Evolutionary conservation across 2,329 filamentous ascomycete genomes (phyloP), one percentile per base, ranked within the genome.

Genomic region (Fusarium continuum): DNA sequence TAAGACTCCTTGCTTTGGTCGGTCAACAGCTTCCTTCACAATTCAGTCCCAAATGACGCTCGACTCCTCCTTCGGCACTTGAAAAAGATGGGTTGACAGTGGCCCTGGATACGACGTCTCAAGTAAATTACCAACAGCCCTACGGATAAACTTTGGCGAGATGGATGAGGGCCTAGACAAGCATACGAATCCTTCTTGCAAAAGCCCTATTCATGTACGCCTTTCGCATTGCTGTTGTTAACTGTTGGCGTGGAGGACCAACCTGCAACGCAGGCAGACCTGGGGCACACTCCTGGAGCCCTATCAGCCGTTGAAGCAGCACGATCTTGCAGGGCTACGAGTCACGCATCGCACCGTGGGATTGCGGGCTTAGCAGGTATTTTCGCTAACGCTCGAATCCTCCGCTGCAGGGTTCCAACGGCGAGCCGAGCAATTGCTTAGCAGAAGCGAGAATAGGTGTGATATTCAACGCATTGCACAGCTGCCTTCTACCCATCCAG

Each of bases 241-340:
- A 23, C n/a, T 11, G 13, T 52, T 52, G 54, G 40, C 10, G 6
- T 14, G 22, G 39, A 35, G 28, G 29, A 51, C 48, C 19, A 57
- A 34, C 43, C 29, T 40, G 55, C 54, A 58, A 64, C 40, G 61
- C 49, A 36, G 26, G 16, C 49, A 36, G 26, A 14, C 32, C 35
- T 26, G 61, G 16, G 61, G 61, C 61, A 51, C 61, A 57, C n/a
- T n/a, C n/a, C n/a, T n/a, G 61, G n/a, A 19, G 23, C 29, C 23
- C 20, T 63, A 43, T 55, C 61, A 44, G 35, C 25, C 23, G 13
- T 28, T 44, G 10, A 10, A 35, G 17, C 10, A 11, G 20, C 3
- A 31, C n/a, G 22, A 35, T 17, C 20, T 19, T 43, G n/a, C 17
- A 29, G 29, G 28, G 16, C 19, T 8, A 36, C 17, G 44, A 58